These are phyloP conservation scores for Lotmaria passim DNA, from an alignment of 208 protist species.

Conservation along the genomic window DNA sequence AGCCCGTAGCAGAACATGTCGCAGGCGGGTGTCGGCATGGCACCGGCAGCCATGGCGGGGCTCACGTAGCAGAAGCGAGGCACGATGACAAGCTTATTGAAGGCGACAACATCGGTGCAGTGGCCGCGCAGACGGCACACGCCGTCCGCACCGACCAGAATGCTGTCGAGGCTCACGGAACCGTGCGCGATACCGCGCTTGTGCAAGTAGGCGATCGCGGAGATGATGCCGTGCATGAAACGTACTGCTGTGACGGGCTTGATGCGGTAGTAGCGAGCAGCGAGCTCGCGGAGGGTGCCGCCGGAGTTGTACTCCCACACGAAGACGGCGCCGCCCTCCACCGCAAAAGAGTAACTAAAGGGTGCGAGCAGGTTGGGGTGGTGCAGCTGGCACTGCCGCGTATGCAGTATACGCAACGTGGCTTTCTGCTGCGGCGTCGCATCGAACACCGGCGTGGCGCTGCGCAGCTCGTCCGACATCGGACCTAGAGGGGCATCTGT, in stretches of 20 bases:
- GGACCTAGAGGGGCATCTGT: constrained; percentile 1
- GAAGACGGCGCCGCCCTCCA: constrained; percentile 19
- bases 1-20: constrained; percentile 76
- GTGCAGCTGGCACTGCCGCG: not conserved
- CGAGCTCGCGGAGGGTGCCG: constrained; percentile 36
- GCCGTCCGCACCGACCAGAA: constrained; percentile 62
- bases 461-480: constrained; percentile 22
- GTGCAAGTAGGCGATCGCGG: constrained; percentile 65
- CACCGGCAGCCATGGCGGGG: constrained; percentile 61
- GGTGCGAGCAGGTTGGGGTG: constrained; percentile 19
- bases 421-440: not conserved
- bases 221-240: constrained; percentile 57
- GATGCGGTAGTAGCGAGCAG: constrained; percentile 27
- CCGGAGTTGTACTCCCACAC: constrained; percentile 49
- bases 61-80: constrained; percentile 62
- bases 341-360: constrained; percentile 8
- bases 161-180: constrained; percentile 65
- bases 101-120: constrained; percentile 19
- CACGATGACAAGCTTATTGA: constrained; percentile 32
- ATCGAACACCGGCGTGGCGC: constrained; percentile 14
- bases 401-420: not conserved
- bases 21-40: constrained; percentile 39
- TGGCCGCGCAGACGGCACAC: constrained; percentile 66
- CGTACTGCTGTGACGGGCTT: constrained; percentile 34
- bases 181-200: constrained; percentile 57